These are phyloP conservation scores for Rhizophora apiculata DNA, from an alignment of 345 rosid genomes.

Conservation along the genomic window DNA sequence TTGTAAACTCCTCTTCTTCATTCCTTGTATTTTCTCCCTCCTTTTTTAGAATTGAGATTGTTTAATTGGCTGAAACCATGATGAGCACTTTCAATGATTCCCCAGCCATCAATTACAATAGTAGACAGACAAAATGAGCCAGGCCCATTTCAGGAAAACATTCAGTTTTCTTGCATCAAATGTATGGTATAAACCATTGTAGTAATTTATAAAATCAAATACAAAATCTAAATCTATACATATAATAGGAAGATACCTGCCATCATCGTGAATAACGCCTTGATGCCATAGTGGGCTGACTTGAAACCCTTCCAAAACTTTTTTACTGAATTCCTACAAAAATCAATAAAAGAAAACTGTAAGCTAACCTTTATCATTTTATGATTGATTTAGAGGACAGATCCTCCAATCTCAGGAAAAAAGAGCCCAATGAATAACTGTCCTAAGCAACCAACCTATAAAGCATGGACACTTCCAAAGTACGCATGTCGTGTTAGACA, in stretches of 20 bases:
- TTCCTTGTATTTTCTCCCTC: no score
- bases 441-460: no score
- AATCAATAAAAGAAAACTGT: constrained; percentile 11
- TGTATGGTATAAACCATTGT: background rate
- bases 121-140: background rate
- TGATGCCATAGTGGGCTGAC: constrained; percentile 93
- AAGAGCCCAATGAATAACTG: no score
- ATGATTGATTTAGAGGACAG: no score
- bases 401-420: no score
- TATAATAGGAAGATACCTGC: constrained; percentile 42
- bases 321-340: constrained; percentile 63
- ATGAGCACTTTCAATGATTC: background rate
- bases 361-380: no score
- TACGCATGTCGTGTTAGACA: no score
- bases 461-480: no score
- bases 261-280: constrained; percentile 82
- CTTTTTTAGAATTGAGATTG: background rate
- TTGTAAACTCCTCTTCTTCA: no score
- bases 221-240: background rate
- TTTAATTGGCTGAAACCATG: background rate
- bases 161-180: background rate
- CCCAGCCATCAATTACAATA: background rate
- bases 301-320: constrained; percentile 87
- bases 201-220: constrained; percentile 5
- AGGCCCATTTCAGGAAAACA: background rate